Evolutionary conservation across 2,329 filamentous ascomycete genomes (phyloP).

Genomic region (Mariannaea elegans): DNA sequence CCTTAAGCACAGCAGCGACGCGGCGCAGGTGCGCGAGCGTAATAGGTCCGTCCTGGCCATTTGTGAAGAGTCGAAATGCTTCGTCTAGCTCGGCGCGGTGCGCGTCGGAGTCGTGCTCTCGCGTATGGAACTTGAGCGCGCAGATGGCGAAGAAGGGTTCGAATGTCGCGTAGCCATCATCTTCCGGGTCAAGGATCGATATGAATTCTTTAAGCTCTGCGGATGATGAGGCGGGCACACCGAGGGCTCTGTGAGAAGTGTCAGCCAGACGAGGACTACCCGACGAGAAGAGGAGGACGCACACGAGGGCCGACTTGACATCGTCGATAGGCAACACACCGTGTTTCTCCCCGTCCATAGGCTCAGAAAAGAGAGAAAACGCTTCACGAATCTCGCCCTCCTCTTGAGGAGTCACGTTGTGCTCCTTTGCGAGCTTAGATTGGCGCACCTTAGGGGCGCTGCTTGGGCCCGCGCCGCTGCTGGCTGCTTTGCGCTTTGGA

Average conservation of each 20-base stretch:
- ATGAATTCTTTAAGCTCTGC: conserved; percentile 80
- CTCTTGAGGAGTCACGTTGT: conserved; percentile 84
- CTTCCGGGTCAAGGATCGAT: conserved; percentile 83
- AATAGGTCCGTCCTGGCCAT: conserved; percentile 66
- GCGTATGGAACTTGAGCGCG: conserved; percentile 81
- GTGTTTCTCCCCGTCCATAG: conserved; percentile 75
- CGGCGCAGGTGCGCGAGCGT: conserved; percentile 80
- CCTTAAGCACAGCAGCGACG: conserved; percentile 83
- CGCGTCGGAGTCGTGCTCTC: conserved; percentile 61
- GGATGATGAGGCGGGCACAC: conserved; percentile 70
- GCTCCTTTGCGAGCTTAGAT: conserved; percentile 91
- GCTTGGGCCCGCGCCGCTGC: conserved; percentile 35
- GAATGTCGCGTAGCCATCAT: conserved; percentile 80
- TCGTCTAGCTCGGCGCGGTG: conserved; percentile 76
- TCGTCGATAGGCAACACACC: conserved; percentile 74
- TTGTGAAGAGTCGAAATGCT: conserved; percentile 84
- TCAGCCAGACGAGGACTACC: neutral
- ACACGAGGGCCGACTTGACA: conserved; percentile 78
- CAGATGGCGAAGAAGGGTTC: conserved; percentile 86
- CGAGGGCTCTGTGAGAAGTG: conserved; percentile 72
- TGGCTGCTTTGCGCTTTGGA: conserved; percentile 60
- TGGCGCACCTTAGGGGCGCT: conserved; percentile 59
- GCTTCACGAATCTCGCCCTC: conserved; percentile 93
- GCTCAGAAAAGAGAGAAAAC: conserved; percentile 81
- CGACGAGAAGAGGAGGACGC: conserved; percentile 46